These are phyloP conservation scores for Apophysomyces ossiformis DNA, from an alignment of 371 early-diverging fungal genomes.

Conservation along the genomic window DNA sequence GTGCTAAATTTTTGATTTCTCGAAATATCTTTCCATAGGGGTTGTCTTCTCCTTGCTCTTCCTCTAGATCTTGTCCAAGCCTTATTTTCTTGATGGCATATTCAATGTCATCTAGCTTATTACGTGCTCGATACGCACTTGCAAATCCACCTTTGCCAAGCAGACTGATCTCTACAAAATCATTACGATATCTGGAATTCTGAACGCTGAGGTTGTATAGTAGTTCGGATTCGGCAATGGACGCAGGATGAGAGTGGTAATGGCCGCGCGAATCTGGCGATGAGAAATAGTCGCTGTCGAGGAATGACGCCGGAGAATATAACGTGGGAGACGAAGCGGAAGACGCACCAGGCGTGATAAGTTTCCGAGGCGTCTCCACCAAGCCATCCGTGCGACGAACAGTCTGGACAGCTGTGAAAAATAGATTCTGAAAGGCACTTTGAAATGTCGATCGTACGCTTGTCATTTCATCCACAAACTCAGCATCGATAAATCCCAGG, in stretches of 20 bases:
- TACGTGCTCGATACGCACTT: slow-evolving; percentile 75
- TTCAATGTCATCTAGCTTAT: slow-evolving; percentile 81
- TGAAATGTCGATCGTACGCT: slow-evolving; percentile 80
- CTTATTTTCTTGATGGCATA: slow-evolving; percentile 92
- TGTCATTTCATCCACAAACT: slow-evolving; percentile 80
- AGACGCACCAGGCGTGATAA: slow-evolving; percentile 16
- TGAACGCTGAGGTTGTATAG: slow-evolving; percentile 53
- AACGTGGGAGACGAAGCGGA: slow-evolving; percentile 20
- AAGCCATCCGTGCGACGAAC: slow-evolving; percentile 42
- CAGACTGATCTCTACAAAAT: slow-evolving; percentile 78
- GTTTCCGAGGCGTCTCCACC: slow-evolving; percentile 27
- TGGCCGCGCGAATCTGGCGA: slow-evolving; percentile 4
- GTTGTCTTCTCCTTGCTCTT: slow-evolving; percentile 36
- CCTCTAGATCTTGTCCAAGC: slow-evolving; percentile 47
- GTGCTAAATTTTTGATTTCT: slow-evolving; percentile 90
- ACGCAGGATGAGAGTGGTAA: neutral
- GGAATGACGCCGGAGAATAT: slow-evolving; percentile 7
- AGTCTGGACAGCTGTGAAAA: slow-evolving; percentile 76
- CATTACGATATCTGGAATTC: slow-evolving; percentile 79
- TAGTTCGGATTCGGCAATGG: slow-evolving; percentile 15
- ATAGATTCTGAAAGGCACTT: slow-evolving; percentile 80
- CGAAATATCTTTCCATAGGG: slow-evolving; percentile 82
- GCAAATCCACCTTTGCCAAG: slow-evolving; percentile 97
- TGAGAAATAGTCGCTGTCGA: slow-evolving; percentile 10
- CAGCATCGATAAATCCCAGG: slow-evolving; percentile 82